These are phyloP conservation scores for Silene coronaria DNA, from an alignment of 179 eudicot species.

Conservation along the genomic window DNA sequence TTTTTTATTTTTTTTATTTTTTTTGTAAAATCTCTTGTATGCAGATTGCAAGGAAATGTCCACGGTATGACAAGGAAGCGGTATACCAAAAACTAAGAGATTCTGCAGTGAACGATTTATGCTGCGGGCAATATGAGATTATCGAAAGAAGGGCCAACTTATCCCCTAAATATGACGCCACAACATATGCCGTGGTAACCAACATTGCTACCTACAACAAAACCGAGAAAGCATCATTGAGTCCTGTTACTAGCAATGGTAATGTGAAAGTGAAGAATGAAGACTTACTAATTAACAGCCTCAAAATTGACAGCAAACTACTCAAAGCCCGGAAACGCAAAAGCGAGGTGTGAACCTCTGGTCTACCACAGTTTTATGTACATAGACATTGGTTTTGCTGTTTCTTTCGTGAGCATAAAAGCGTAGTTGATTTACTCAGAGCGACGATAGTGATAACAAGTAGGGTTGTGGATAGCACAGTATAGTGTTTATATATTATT, in stretches of 20 bases:
- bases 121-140: conserved; percentile 56
- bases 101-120: conserved; percentile 37
- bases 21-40: neutral
- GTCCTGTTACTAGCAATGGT: conserved; percentile 22
- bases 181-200: conserved; percentile 58
- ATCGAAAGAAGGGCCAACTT: conserved; percentile 50
- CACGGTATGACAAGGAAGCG: conserved; percentile 49
- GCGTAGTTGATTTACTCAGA: neutral
- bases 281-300: conserved; percentile 9
- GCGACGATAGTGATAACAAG: conserved; percentile 11
- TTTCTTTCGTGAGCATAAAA: neutral
- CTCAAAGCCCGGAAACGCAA: conserved; percentile 31
- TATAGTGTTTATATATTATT: conserved; percentile 7
- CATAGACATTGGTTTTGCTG: conserved; percentile 8
- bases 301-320: conserved; percentile 14
- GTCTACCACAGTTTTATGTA: conserved; percentile 20
- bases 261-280: conserved; percentile 27
- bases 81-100: conserved; percentile 44
- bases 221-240: conserved; percentile 15
- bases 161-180: conserved; percentile 52
- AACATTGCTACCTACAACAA: conserved; percentile 38
- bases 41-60: conserved; percentile 50
- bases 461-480: conserved; percentile 1
- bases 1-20: no score
- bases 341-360: conserved; percentile 21